Conservation (phyloP, 2,329 filamentous ascomycete genomes). For the Trichocomaceae sp. region DNA sequence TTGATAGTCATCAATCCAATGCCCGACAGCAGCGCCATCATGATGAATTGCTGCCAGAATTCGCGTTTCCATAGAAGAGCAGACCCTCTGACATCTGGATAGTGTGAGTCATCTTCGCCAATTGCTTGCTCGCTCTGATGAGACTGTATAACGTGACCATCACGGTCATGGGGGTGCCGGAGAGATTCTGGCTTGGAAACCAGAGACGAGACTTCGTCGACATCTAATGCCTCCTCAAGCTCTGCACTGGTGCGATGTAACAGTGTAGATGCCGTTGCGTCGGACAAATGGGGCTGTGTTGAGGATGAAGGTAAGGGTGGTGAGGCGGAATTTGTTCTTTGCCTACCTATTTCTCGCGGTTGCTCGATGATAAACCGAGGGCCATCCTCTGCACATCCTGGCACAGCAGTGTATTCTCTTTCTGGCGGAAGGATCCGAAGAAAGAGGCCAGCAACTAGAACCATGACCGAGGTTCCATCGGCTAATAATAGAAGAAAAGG, state of each 20-base stretch:
- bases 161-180: conserved; percentile 46
- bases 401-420: conserved; percentile 39
- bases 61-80: conserved; percentile 63
- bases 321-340: conserved; percentile 26
- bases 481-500: conserved; percentile 75
- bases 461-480: conserved; percentile 68
- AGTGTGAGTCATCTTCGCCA: conserved; percentile 61
- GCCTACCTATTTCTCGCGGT: conserved; percentile 33
- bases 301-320: conserved; percentile 26
- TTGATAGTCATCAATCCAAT: conserved; percentile 99
- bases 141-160: conserved; percentile 30
- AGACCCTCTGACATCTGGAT: conserved; percentile 85
- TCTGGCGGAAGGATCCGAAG: conserved; percentile 63
- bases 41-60: conserved; percentile 85
- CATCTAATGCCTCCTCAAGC: conserved; percentile 27
- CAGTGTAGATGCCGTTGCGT: conserved; percentile 12
- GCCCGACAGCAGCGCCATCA: conserved; percentile 86
- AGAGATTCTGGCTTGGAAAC: conserved; percentile 57
- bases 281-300: conserved; percentile 19
- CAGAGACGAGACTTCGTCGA: conserved; percentile 74
- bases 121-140: conserved; percentile 46
- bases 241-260: conserved; percentile 5
- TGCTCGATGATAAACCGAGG: conserved; percentile 15
- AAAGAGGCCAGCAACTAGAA: conserved; percentile 75
- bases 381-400: conserved; percentile 22